These are phyloP conservation scores for Senecio squalidus DNA, from an alignment of 140 eudicot species.

Conservation along the genomic window DNA sequence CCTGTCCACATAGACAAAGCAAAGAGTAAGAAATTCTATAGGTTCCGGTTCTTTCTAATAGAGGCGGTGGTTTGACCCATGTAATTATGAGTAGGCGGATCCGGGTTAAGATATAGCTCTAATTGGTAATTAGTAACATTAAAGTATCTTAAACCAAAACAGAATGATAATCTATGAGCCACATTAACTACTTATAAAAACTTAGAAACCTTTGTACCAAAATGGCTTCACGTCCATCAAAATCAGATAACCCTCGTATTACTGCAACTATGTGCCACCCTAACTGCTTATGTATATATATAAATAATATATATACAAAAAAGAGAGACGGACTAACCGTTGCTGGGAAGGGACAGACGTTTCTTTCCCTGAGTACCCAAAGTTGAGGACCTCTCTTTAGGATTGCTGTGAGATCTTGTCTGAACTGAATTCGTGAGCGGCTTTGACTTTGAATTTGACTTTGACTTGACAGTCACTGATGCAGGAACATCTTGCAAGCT, in stretches of 20 bases:
- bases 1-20: conserved; percentile 21
- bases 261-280: too few species aligned
- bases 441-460: conserved; percentile 51
- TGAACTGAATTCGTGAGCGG: conserved; percentile 34
- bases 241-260: too few species aligned
- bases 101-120: too few species aligned
- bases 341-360: conserved; percentile 68
- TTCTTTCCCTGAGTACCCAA: conserved; percentile 55
- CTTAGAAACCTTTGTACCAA: too few species aligned
- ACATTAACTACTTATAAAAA: too few species aligned
- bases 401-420: conserved; percentile 76
- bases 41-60: not conserved
- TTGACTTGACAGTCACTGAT: conserved; percentile 26
- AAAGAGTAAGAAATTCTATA: not conserved
- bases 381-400: conserved; percentile 60
- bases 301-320: not conserved
- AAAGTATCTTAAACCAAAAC: too few species aligned
- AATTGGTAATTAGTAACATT: too few species aligned
- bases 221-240: too few species aligned
- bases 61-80: too few species aligned
- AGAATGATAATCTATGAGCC: too few species aligned
- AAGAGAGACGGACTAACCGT: conserved; percentile 43
- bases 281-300: too few species aligned
- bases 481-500: conserved; percentile 44
- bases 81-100: too few species aligned